phyloP scores from a whole-genome alignment of 495 filamentous ascomycete species.

The Chlorociboria aeruginascens region DNA sequence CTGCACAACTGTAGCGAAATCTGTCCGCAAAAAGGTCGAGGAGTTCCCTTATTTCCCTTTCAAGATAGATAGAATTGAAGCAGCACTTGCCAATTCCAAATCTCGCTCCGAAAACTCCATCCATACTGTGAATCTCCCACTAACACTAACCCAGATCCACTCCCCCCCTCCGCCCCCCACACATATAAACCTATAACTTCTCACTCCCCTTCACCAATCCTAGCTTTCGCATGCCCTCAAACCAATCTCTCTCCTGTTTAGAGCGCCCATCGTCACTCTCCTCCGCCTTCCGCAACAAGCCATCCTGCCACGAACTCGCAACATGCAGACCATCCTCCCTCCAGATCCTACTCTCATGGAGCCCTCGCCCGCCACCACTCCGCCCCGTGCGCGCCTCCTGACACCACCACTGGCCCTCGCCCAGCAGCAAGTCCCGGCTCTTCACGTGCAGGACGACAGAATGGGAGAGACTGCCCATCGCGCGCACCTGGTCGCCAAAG shows the following conservation, averaged over 20 bases:
- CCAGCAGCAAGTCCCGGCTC: constrained; percentile 15
- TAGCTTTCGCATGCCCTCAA: constrained; percentile 1
- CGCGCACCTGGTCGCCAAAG: constrained; percentile 34
- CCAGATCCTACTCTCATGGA: constrained; percentile 55
- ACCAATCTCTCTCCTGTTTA: constrained; percentile 1
- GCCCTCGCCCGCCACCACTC: constrained; percentile 40
- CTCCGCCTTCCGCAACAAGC: constrained; percentile 23
- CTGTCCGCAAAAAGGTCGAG: too few species aligned
- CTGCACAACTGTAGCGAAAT: too few species aligned
- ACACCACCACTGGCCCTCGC: constrained; percentile 43
- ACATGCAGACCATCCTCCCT: constrained; percentile 46
- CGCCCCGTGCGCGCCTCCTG: constrained; percentile 53
- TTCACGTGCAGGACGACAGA: constrained; percentile 49
- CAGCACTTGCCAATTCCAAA: too few species aligned
- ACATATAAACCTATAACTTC: neutral
- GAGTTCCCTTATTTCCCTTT: too few species aligned
- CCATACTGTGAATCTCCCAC: too few species aligned
- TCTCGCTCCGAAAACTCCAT: too few species aligned
- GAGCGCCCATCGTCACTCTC: neutral
- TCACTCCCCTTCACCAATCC: neutral
- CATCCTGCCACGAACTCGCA: constrained; percentile 53
- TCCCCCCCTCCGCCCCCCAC: too few species aligned
- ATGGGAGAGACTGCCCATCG: constrained; percentile 50
- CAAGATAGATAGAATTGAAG: too few species aligned
- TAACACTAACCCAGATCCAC: too few species aligned